These are phyloP conservation scores for Tolypocladium guangdongense DNA, from an alignment of 2,329 filamentous ascomycete genomes.

Conservation along the genomic window DNA sequence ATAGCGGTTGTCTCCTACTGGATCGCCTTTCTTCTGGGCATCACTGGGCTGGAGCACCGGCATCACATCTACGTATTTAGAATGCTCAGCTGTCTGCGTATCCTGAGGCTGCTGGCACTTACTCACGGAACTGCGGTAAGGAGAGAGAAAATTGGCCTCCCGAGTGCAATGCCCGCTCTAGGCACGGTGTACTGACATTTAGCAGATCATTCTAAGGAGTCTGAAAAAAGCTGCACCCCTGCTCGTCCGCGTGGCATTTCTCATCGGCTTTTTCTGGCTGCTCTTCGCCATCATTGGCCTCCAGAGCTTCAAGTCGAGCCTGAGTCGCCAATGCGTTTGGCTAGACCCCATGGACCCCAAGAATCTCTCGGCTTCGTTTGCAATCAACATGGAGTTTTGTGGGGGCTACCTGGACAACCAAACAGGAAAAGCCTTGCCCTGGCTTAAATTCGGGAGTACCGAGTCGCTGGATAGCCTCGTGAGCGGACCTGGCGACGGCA, in stretches of 20 bases:
- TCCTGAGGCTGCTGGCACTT: constrained; percentile 78
- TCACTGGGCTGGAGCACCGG: constrained; percentile 55
- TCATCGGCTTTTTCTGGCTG: constrained; percentile 96
- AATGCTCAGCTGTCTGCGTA: constrained; percentile 93
- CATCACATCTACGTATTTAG: constrained; percentile 81
- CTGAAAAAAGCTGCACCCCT: constrained; percentile 90
- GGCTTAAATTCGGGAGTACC: constrained; percentile 39
- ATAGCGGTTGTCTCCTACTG: constrained; percentile 91
- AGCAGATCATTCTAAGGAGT: constrained; percentile 80
- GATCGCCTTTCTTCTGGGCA: constrained; percentile 70
- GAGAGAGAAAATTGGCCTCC: neutral
- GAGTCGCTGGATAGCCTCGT: constrained; percentile 34
- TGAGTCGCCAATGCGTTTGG: constrained; percentile 71
- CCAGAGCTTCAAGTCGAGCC: constrained; percentile 85
- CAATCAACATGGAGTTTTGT: constrained; percentile 65
- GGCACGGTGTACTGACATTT: constrained; percentile 4
- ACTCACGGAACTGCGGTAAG: constrained; percentile 86
- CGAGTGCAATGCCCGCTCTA: neutral
- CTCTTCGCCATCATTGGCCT: constrained; percentile 94
- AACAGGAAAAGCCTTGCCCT: constrained; percentile 51
- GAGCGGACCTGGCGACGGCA: constrained; percentile 44
- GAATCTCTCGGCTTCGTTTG: constrained; percentile 45
- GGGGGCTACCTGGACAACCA: constrained; percentile 64
- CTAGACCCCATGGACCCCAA: constrained; percentile 49
- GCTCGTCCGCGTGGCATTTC: constrained; percentile 83